A percentile compares a stretch with the other conserved stretches of the same genome.
Evolutionary conservation across 148 eudicot genomes (phyloP).

Genomic region (Pharnaceum exiguum): DNA sequence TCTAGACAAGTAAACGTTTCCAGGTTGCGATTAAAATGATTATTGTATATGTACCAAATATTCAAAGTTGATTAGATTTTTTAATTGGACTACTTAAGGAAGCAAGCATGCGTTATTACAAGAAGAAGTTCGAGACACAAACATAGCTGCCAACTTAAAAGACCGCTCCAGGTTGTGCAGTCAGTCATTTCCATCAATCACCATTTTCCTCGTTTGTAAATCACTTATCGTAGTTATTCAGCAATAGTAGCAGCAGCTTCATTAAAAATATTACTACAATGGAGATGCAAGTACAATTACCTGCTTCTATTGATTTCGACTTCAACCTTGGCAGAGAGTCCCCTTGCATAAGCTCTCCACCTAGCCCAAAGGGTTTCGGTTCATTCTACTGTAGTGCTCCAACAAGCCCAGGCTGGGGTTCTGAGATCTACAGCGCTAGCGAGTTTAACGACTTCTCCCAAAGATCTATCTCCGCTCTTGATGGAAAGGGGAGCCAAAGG

Average conservation of each 20-base stretch:
- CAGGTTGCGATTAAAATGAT: not conserved
- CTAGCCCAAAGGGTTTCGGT: slow-evolving; percentile 43
- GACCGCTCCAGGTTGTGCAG: not conserved
- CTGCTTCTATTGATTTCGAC: slow-evolving; percentile 15
- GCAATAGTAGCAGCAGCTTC: not conserved
- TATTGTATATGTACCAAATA: not conserved
- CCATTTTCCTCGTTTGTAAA: not conserved
- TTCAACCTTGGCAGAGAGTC: slow-evolving; percentile 21
- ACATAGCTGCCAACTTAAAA: slow-evolving; percentile 6
- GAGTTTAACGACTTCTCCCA: slow-evolving; percentile 17
- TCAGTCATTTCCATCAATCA: not conserved
- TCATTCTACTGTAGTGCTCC: slow-evolving; percentile 46
- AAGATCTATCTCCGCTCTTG: too few species aligned
- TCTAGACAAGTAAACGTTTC: not conserved
- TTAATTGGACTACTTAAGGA: not conserved
- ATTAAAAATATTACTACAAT: not conserved
- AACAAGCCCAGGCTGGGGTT: slow-evolving; percentile 28
- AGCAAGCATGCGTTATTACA: not conserved
- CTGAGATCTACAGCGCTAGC: slow-evolving; percentile 11
- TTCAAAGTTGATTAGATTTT: not conserved
- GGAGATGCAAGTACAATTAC: slow-evolving; percentile 6
- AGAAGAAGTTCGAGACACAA: not conserved
- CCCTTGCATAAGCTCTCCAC: slow-evolving; percentile 25
- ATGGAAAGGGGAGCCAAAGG: too few species aligned
- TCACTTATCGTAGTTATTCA: not conserved